Base-by-base conservation (phyloP, 2,329 filamentous ascomycete species). In the Talaromyces sp. region DNA sequence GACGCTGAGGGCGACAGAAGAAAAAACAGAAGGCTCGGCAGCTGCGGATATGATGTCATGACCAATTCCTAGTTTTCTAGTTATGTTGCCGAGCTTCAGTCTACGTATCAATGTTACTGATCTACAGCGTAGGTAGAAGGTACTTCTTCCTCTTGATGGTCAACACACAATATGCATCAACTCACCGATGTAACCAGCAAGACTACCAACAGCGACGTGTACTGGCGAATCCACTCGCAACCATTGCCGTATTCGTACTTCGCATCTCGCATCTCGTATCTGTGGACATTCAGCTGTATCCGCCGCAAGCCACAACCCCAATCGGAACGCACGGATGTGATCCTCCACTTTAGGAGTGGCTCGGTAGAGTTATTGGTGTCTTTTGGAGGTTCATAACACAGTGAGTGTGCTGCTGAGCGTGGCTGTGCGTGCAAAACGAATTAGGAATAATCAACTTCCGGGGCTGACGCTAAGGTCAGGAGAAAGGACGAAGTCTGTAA, bases 321-420 rank as follows among this genome's bases (percentile, higher is more conserved):
- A 60, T 60, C 57, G 57, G 57, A 60, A 35, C 22, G 10, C 39
- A 19, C 57, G 57, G 57, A 47, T 35, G 57, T 15, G 10, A 22
- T 15, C 33, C 52, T 56, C 27, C 49, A 35, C n/a, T 27, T 27
- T 11, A 17, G 27, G 19, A 27, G 22, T 50, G 22, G 22, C 47
- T 50, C 47, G 17, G 22, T 17, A 9, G 25, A 17, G 22, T 27
- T 8, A 37, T 22, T 11, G 31, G 25, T 49, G 45, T 8, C 10
- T 27, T 31, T 6, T 17, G 49, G 33, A 52, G 25, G n/a, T n/a
- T 31, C 15, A 27, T 22, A 33, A 27, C 6, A n/a, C 22, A 22
- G 7, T n/a, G 2, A 25, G 11, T 11, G 43, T 27, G 22, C 43
- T 47, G 19, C 11, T 25, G 5, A 10, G 47, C 49, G 49, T 52